Evolutionary conservation across 495 filamentous ascomycete genomes (phyloP).

Genomic region (Parmelia sp.): DNA sequence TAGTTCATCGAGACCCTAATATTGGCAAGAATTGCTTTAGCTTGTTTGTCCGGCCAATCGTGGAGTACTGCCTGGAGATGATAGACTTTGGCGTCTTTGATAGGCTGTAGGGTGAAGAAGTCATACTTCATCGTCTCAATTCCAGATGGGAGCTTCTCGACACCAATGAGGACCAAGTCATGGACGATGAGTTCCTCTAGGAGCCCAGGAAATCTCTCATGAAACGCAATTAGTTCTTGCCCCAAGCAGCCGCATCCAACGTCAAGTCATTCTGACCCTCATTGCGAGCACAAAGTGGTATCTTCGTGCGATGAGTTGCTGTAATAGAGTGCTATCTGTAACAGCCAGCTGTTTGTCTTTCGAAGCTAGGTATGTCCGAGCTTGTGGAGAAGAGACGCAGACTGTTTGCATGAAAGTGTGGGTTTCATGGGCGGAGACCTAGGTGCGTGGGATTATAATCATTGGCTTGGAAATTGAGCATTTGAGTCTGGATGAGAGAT

Average conservation of each 20-base stretch:
- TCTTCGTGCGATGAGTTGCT: too few relatives aligned
- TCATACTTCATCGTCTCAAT: conserved; percentile 1
- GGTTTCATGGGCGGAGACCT: too few relatives aligned
- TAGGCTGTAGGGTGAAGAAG: not conserved
- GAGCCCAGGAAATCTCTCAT: conserved; percentile 25
- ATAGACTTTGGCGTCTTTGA: conserved; percentile 31
- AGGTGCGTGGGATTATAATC: too few relatives aligned
- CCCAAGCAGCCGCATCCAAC: conserved; percentile 47
- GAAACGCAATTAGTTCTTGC: conserved; percentile 45
- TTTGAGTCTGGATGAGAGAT: too few relatives aligned
- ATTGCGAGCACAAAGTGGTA: too few relatives aligned
- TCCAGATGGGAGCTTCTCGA: not conserved
- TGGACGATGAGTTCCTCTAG: conserved; percentile 45
- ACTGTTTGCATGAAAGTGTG: too few relatives aligned
- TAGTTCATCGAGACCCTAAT: conserved; percentile 35
- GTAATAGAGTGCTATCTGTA: too few relatives aligned
- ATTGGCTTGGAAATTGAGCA: too few relatives aligned
- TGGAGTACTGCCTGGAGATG: conserved; percentile 43
- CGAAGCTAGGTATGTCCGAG: too few relatives aligned
- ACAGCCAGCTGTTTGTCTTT: too few relatives aligned
- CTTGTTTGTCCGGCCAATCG: conserved; percentile 41
- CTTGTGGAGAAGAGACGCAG: too few relatives aligned
- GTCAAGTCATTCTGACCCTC: too few relatives aligned
- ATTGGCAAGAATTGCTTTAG: conserved; percentile 35
- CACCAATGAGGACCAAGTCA: conserved; percentile 39